A percentile compares a stretch with the other conserved stretches of the same genome.
Conservation (phyloP, 2,329 filamentous ascomycete genomes). For the Pyrenophora graminea region DNA sequence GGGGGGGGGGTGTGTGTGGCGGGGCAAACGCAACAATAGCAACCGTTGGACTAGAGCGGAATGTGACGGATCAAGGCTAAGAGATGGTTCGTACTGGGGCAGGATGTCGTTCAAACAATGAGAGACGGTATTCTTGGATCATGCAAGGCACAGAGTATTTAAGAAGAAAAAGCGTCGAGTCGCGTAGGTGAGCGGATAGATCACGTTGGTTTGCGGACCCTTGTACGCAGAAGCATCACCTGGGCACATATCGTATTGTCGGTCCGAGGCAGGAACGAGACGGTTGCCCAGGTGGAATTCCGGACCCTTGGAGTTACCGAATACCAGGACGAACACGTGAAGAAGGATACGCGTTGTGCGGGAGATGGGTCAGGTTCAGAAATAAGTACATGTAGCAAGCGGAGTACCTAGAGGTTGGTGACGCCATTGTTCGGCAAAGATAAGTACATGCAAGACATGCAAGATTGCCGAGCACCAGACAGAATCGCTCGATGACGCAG, state of each 20-base stretch:
- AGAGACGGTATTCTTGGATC: constrained; percentile 9
- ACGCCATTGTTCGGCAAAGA: constrained; percentile 2
- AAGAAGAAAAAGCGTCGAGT: constrained; percentile 7
- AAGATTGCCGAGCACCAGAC: constrained; percentile 5
- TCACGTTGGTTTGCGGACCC: constrained; percentile 16
- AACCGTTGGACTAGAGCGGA: constrained; percentile 4
- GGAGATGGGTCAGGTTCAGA: background rate
- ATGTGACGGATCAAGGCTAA: constrained; percentile 1
- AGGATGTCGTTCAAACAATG: constrained; percentile 12
- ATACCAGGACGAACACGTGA: background rate
- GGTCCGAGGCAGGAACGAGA: constrained; percentile 15
- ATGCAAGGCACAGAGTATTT: background rate
- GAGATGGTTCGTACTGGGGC: background rate
- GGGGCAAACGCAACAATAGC: constrained; percentile 22
- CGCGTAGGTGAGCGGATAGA: constrained; percentile 14
- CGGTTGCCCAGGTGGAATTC: background rate
- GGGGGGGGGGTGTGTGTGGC: constrained; percentile 4
- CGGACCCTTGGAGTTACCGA: background rate
- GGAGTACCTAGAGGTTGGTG: constrained; percentile 1
- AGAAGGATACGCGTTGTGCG: background rate
- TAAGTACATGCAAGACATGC: background rate
- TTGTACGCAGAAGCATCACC: constrained; percentile 3
- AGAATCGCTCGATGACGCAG: background rate
- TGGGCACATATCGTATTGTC: constrained; percentile 2
- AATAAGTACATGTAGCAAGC: background rate